Evolutionary conservation across 331 rosid genomes (phyloP), one percentile per base, ranked within the genome.

Genomic region (Quercus lobata): DNA sequence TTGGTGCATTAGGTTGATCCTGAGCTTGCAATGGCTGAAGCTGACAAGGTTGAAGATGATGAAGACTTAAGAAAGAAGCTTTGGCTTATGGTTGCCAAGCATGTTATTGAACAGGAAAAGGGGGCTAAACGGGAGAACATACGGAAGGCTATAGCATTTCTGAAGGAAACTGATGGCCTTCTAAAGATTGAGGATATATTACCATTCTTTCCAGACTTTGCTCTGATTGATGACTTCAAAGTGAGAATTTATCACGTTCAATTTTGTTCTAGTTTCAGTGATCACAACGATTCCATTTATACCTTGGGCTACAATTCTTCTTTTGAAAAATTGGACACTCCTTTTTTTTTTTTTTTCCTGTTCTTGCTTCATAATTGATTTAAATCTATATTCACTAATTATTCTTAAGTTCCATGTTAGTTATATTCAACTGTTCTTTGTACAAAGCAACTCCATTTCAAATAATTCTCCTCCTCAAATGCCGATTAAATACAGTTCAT

Each of bases 11-110:
- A 95, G 99, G 93, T 96, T 89, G 99, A 96, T 85, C 89, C 96
- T 73, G 99, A 96, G 87, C 94, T 96, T 80, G 99, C 99, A 63
- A 96, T 96, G 99, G 99, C 99, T 68, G 99, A 93, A 85, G 99
- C 99, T 80, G 99, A 96, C 81, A 93, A 91, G 81, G 99, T 96
- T 76, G 99, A 96, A 85, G 99, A 96, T 56, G 99, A 93, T 80
- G 97, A 91, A 86, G 99, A 93, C 86, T 84, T 96, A 82, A 91
- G 99, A 90, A 96, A 96, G 89, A 96, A 96, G 90, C 99, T 96
- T 29, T 96, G 96, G 97, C 98, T 93, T 70, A 93, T 93, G 99
- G 91, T 96, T 74, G 99, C 99, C 70, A 93, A 93, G 87, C 98
- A 93, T 85, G 99, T 96, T 52, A 89, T 96, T 83, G 90, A 91